A percentile compares a stretch with the other conserved stretches of the same genome.
These are phyloP conservation scores for Auxenochlorella protothecoides DNA, from an alignment of 139 green algal species.

Conservation along the genomic window DNA sequence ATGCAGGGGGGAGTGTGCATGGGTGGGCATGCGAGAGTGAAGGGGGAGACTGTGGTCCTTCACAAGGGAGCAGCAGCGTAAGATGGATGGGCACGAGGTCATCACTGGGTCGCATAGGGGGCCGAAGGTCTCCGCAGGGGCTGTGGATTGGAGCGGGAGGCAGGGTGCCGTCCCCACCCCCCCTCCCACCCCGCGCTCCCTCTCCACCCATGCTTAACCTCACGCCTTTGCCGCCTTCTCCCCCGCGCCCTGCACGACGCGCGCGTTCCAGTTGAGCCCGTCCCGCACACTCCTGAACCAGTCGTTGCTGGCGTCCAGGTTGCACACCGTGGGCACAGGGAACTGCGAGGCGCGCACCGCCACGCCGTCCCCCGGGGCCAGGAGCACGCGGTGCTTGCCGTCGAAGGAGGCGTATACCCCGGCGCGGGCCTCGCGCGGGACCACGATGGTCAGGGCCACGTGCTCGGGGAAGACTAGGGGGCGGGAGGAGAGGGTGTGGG, in stretches of 20 bases:
- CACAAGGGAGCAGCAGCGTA: too few species aligned
- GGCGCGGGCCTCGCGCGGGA: slow-evolving; percentile 47
- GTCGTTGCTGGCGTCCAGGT: slow-evolving; percentile 52
- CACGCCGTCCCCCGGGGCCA: slow-evolving; percentile 51
- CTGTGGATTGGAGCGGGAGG: too few species aligned
- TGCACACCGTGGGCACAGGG: slow-evolving; percentile 57
- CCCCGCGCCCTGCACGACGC: not conserved
- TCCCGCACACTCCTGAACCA: slow-evolving; percentile 70
- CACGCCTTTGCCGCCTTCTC: too few species aligned
- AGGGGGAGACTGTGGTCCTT: too few species aligned
- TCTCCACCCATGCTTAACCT: too few species aligned
- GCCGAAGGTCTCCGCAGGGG: too few species aligned
- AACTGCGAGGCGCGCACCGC: slow-evolving; percentile 47
- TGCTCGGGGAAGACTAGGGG: slow-evolving; percentile 60
- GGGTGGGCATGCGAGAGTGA: too few species aligned
- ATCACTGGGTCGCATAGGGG: too few species aligned
- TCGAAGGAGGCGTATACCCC: slow-evolving; percentile 69
- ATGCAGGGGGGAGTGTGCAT: too few species aligned
- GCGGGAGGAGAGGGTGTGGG: slow-evolving; percentile 62
- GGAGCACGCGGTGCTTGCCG: slow-evolving; percentile 33
- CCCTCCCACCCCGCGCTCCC: too few species aligned
- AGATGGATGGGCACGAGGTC: too few species aligned
- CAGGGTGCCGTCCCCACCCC: too few species aligned
- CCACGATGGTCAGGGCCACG: slow-evolving; percentile 55
- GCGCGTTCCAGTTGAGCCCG: slow-evolving; percentile 23